These are phyloP conservation scores for Tulasnella sp. DNA, from an alignment of 768 basidiomycete species.

Conservation along the genomic window DNA sequence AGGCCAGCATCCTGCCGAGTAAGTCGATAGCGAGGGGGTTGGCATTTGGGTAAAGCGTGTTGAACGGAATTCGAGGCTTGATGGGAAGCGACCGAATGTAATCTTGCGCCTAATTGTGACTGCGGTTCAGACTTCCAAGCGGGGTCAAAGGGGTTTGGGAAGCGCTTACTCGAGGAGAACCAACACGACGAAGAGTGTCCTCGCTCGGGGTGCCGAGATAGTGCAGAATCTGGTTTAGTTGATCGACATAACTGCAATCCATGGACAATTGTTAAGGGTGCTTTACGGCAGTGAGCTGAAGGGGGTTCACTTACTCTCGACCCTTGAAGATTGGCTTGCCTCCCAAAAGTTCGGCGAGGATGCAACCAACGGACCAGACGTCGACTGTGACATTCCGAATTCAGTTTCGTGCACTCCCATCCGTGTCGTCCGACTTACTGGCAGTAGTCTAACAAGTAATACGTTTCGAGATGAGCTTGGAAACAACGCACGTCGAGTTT, in stretches of 20 bases:
- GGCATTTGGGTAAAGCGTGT: conserved; percentile 85
- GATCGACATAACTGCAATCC: conserved; percentile 79
- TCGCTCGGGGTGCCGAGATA: conserved; percentile 98
- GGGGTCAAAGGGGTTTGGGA: neutral
- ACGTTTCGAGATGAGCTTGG: neutral
- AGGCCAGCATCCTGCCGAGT: conserved; percentile 82
- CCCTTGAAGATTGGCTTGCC: conserved; percentile 97
- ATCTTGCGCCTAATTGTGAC: conserved; percentile 69
- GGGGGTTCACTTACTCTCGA: conserved; percentile 60
- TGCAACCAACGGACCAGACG: conserved; percentile 95
- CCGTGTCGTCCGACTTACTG: neutral
- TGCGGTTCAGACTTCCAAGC: neutral
- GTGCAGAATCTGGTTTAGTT: conserved; percentile 95
- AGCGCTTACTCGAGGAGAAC: conserved; percentile 73
- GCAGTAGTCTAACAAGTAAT: conserved; percentile 18
- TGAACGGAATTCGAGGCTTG: conserved; percentile 88
- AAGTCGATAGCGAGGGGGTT: conserved; percentile 93
- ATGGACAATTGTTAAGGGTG: conserved; percentile 19
- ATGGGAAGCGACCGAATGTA: conserved; percentile 98
- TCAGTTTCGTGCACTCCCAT: neutral
- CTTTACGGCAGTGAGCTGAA: neutral
- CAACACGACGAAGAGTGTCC: conserved; percentile 91
- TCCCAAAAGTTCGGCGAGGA: conserved; percentile 83
- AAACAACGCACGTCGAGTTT: neutral
- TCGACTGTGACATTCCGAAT: conserved; percentile 42